A percentile compares a stretch with the other conserved stretches of the same genome.
Conservation (phyloP, 495 filamentous ascomycete species). For the Neurospora hispaniola region DNA sequence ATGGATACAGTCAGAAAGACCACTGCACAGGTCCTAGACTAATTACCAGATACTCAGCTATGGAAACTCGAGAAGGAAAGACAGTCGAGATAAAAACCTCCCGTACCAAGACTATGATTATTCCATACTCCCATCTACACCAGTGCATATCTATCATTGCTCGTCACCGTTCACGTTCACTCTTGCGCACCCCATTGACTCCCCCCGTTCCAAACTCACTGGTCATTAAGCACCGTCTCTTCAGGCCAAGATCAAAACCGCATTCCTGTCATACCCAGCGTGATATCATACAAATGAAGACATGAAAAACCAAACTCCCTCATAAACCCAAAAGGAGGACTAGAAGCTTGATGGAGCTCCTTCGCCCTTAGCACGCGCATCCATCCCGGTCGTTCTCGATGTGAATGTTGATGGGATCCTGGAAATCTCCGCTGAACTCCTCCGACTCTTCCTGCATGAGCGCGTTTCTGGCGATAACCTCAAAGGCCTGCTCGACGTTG, state of each 20-base stretch:
- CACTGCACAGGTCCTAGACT: not conserved
- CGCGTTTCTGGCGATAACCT: constrained; percentile 96
- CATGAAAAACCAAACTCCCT: not conserved
- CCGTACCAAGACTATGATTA: constrained; percentile 2
- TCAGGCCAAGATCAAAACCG: constrained; percentile 7
- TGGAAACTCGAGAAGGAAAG: not conserved
- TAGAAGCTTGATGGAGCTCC: not conserved
- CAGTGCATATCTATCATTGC: constrained; percentile 9
- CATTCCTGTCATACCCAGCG: constrained; percentile 14
- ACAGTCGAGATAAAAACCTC: not conserved
- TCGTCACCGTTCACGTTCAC: not conserved
- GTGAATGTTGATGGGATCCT: constrained; percentile 94
- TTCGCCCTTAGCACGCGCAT: constrained; percentile 62
- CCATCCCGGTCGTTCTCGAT: constrained; percentile 83
- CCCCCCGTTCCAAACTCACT: not conserved
- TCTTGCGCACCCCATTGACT: not conserved
- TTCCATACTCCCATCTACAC: constrained; percentile 7
- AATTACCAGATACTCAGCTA: not conserved
- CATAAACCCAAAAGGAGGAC: constrained; percentile 1
- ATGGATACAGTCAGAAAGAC: not conserved
- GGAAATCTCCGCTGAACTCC: constrained; percentile 85
- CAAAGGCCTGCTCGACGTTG: constrained; percentile 97
- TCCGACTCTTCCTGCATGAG: constrained; percentile 93
- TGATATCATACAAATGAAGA: constrained; percentile 24
- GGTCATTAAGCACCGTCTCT: constrained; percentile 4